These are phyloP conservation scores for Sorghum bicolor DNA, from an alignment of 176 grass and related monocot genomes.

Conservation along the genomic window Sorghum_bicolor_NCBIv3 NC_012875.2:53635501-53636000, in stretches of 20 bases:
- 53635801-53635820: constrained; percentile 51
- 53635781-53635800: constrained; percentile 29
- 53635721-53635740: neutral
- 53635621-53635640: too few species aligned
- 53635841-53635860: neutral
- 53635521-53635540: neutral
- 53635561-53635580: neutral
- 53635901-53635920: neutral
- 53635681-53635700: neutral
- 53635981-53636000: too few species aligned
- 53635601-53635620: too few species aligned
- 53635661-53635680: too few species aligned
- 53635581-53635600: neutral
- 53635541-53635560: neutral
- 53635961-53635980: too few species aligned
- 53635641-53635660: neutral
- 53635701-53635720: constrained; percentile 25
- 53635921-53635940: too few species aligned
- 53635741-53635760: neutral
- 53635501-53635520: too few species aligned
- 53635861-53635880: neutral
- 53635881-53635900: neutral
- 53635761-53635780: neutral
- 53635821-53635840: constrained; percentile 24
- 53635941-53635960: too few species aligned